Evolutionary conservation across 177 flowering plant species (phyloP).

Genomic region (Telopea speciosissima): DNA sequence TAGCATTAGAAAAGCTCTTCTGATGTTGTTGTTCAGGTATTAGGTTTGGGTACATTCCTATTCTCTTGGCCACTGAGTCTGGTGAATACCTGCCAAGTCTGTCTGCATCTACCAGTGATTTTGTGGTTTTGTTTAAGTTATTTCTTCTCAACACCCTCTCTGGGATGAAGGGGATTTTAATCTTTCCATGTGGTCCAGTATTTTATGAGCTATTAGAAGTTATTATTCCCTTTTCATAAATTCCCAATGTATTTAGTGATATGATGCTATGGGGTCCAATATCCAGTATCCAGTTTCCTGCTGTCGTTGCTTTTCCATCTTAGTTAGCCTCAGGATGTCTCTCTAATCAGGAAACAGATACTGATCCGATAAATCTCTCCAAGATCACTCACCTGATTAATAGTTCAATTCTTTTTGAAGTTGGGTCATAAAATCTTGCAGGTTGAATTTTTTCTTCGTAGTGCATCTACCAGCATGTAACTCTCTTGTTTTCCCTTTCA

Average conservation of each 20-base stretch:
- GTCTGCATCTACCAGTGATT: background rate
- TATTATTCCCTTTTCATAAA: too few relatives aligned
- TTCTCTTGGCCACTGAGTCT: background rate
- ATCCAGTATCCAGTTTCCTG: background rate
- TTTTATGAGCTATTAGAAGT: too few relatives aligned
- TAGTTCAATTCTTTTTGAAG: background rate
- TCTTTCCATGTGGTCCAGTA: too few relatives aligned
- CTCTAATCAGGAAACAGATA: background rate
- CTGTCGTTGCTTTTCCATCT: background rate
- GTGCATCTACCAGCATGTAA: conserved; percentile 26
- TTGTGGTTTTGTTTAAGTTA: too few relatives aligned
- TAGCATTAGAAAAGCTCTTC: background rate
- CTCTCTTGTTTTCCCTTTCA: conserved; percentile 41
- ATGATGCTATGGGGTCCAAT: background rate
- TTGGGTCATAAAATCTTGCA: conserved; percentile 12
- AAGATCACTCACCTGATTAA: background rate
- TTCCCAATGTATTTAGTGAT: background rate
- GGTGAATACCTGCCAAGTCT: background rate
- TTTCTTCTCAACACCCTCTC: too few relatives aligned
- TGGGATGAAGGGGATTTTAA: too few relatives aligned
- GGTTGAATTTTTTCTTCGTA: conserved; percentile 20
- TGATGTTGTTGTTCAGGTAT: background rate
- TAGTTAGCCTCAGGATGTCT: too few relatives aligned
- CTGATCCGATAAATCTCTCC: background rate
- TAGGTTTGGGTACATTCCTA: background rate